Percentiles rank a stretch among this genome's conserved stretches.
Conservation (phyloP, 768 basidiomycete species). For the Boletellus emodensis region DNA sequence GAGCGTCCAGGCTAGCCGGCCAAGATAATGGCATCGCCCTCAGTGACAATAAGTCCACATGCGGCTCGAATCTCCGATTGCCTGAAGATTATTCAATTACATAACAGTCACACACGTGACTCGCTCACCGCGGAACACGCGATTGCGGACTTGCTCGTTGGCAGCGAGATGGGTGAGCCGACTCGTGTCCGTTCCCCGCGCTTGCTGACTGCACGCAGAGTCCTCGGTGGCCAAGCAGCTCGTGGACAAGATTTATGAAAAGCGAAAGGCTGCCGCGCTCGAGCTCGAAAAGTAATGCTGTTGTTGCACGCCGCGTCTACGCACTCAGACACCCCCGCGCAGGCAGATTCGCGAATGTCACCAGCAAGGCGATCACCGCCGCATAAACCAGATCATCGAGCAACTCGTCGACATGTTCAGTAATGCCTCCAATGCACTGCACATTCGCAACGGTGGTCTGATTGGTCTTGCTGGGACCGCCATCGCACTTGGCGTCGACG, state of each 20-base stretch:
- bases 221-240: slow-evolving; percentile 73
- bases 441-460: slow-evolving; percentile 90
- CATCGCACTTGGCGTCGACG: slow-evolving; percentile 92
- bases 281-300: slow-evolving; percentile 83
- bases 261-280: slow-evolving; percentile 90
- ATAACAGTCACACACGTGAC: background rate
- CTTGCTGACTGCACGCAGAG: slow-evolving; percentile 41
- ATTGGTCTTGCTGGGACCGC: slow-evolving; percentile 95
- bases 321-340: slow-evolving; percentile 14
- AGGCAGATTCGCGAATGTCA: slow-evolving; percentile 87
- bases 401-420: slow-evolving; percentile 94
- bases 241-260: slow-evolving; percentile 94
- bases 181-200: background rate
- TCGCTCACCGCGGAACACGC: no score
- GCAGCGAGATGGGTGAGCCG: slow-evolving; percentile 19
- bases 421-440: slow-evolving; percentile 74
- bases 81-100: background rate
- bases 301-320: background rate
- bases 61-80: no score
- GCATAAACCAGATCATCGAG: slow-evolving; percentile 85
- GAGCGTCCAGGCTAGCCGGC: background rate
- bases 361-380: slow-evolving; percentile 72
- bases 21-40: background rate
- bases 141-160: background rate
- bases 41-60: background rate